phyloP scores from a whole-genome alignment of 2,329 filamentous ascomycete species.

The Incumbomyces delicatus region DNA sequence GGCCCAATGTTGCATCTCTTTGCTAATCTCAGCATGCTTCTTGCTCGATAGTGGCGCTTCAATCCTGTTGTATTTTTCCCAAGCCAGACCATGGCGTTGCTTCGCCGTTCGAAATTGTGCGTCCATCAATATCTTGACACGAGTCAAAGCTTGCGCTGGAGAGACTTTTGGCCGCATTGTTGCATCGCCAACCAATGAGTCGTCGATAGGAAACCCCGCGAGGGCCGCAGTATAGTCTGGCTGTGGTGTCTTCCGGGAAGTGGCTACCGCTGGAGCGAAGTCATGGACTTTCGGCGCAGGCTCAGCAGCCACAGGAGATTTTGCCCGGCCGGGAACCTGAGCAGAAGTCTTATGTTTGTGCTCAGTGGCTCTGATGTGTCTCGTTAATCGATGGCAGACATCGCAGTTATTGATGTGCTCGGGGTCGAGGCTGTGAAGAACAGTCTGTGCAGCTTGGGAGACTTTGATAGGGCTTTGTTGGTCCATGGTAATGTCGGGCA shows the following conservation, averaged over 20 bases:
- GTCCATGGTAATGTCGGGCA: constrained; percentile 51
- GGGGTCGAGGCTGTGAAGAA: constrained; percentile 33
- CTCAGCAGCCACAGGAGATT: constrained; percentile 25
- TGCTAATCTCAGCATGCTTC: constrained; percentile 17
- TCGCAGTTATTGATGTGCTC: constrained; percentile 48
- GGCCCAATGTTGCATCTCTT: constrained; percentile 19
- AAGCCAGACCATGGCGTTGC: constrained; percentile 49
- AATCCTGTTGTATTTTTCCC: constrained; percentile 20
- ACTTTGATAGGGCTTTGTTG: constrained; percentile 20
- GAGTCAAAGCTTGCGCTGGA: constrained; percentile 63
- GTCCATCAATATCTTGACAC: constrained; percentile 71
- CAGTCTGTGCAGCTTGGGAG: constrained; percentile 31
- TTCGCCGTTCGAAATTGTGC: constrained; percentile 73
- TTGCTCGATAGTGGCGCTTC: constrained; percentile 19
- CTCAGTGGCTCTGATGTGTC: constrained; percentile 22
- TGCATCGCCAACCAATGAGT: constrained; percentile 40
- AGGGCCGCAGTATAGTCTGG: constrained; percentile 26
- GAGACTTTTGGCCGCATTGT: constrained; percentile 55
- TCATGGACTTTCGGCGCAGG: constrained; percentile 21
- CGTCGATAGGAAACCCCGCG: constrained; percentile 17
- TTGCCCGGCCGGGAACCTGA: constrained; percentile 6
- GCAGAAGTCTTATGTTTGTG: not conserved
- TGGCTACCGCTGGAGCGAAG: constrained; percentile 28
- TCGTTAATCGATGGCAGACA: constrained; percentile 40
- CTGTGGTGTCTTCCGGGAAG: constrained; percentile 28